Percentiles rank a stretch among this genome's conserved stretches.
Conservation (phyloP, 805 yeast species). For the Candida pini region DNA sequence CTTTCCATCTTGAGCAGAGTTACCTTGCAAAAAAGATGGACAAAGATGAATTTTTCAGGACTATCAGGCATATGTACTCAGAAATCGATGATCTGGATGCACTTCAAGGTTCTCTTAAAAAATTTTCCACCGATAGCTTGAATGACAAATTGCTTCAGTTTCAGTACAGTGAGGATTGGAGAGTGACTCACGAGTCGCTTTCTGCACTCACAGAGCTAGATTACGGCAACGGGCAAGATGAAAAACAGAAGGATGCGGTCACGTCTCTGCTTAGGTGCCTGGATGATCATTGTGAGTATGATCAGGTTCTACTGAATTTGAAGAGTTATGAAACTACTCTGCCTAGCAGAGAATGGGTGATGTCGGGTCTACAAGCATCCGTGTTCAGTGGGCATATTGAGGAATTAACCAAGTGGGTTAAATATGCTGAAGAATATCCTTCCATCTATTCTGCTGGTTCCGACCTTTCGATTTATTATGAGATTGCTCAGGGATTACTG, state of each 20-base stretch:
- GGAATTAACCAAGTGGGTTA: slow-evolving; percentile 54
- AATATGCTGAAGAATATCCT: slow-evolving; percentile 36
- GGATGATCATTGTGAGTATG: slow-evolving; percentile 71
- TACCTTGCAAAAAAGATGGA: slow-evolving; percentile 36
- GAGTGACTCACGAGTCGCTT: slow-evolving; percentile 79
- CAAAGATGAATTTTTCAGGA: slow-evolving; percentile 36
- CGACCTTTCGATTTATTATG: slow-evolving; percentile 49
- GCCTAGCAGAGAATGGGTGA: slow-evolving; percentile 51
- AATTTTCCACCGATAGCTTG: slow-evolving; percentile 61
- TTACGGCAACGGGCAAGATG: slow-evolving; percentile 16
- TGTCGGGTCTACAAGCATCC: slow-evolving; percentile 71
- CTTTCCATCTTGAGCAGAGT: slow-evolving; percentile 77
- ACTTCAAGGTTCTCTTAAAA: slow-evolving; percentile 75
- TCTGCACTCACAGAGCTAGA: slow-evolving; percentile 50
- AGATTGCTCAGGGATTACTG: slow-evolving; percentile 58
- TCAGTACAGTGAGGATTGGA: slow-evolving; percentile 83
- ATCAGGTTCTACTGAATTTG: slow-evolving; percentile 52
- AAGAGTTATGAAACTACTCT: slow-evolving; percentile 28
- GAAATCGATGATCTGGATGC: slow-evolving; percentile 87
- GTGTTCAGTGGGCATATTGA: slow-evolving; percentile 54
- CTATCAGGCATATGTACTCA: slow-evolving; percentile 77
- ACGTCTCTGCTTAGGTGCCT: slow-evolving; percentile 64
- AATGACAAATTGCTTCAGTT: slow-evolving; percentile 76
- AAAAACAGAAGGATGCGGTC: slow-evolving; percentile 32
- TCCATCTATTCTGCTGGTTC: slow-evolving; percentile 40